Evolutionary conservation across 495 filamentous ascomycete genomes (phyloP).

Genomic region (Rhizodiscina lignyota): DNA sequence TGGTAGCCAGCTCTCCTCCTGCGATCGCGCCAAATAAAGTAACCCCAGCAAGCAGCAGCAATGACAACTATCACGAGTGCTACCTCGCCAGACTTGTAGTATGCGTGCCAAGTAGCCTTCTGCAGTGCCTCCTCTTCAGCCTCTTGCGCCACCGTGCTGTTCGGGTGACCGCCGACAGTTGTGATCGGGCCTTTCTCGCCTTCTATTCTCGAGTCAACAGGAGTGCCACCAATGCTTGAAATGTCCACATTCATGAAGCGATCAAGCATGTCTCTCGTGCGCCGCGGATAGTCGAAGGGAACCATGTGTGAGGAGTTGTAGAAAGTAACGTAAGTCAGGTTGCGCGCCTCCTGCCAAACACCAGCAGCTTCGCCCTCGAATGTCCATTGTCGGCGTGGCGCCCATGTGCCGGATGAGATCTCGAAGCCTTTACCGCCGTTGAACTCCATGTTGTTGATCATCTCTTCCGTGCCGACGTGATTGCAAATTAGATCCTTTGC

Average conservation of each 20-base stretch:
- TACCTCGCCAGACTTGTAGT: conserved; percentile 79
- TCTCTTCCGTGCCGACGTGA: conserved; percentile 79
- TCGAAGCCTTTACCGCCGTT: conserved; percentile 85
- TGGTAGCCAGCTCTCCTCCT: conserved; percentile 32
- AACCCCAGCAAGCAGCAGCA: conserved; percentile 62
- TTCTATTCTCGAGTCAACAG: conserved; percentile 73
- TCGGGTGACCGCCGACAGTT: conserved; percentile 75
- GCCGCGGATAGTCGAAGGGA: conserved; percentile 77
- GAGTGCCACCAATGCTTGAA: conserved; percentile 68
- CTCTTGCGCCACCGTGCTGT: conserved; percentile 55
- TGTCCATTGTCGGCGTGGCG: conserved; percentile 80
- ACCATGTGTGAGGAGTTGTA: conserved; percentile 97
- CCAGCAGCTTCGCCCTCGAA: conserved; percentile 86
- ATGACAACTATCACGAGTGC: conserved; percentile 75
- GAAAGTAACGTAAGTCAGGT: conserved; percentile 88
- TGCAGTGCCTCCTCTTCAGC: conserved; percentile 61
- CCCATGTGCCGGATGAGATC: conserved; percentile 74
- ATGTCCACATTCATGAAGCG: conserved; percentile 93
- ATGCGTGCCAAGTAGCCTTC: conserved; percentile 80
- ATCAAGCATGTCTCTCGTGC: conserved; percentile 90
- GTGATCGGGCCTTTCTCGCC: conserved; percentile 64
- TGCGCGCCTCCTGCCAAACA: conserved; percentile 84
- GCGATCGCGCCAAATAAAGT: conserved; percentile 69
- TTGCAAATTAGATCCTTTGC: conserved; percentile 94
- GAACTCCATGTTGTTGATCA: conserved; percentile 88